Conservation (phyloP, 225 moss, liverwort and hornwort species). For the Polytrichum commune region DNA sequence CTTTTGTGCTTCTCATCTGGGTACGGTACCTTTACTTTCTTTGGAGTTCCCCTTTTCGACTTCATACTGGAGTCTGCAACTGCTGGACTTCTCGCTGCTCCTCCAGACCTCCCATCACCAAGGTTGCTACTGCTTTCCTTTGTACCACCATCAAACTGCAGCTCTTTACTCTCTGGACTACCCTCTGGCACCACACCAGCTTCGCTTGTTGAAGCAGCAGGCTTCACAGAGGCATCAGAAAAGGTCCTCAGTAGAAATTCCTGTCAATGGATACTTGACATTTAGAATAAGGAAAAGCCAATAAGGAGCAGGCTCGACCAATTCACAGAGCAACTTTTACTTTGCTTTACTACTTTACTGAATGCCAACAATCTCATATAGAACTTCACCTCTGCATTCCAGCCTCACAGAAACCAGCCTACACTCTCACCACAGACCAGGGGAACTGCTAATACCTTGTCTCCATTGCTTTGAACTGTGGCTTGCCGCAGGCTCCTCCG, state of each 20-base stretch:
- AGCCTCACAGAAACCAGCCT: too few relatives aligned
- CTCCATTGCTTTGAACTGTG: constrained; percentile 73
- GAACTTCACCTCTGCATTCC: too few relatives aligned
- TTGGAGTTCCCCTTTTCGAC: constrained; percentile 54
- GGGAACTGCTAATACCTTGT: constrained; percentile 52
- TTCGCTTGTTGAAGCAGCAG: constrained; percentile 59
- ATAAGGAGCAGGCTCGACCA: too few relatives aligned
- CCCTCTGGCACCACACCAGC: constrained; percentile 56
- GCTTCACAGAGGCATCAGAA: constrained; percentile 80
- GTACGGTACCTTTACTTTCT: constrained; percentile 53
- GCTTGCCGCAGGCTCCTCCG: constrained; percentile 67
- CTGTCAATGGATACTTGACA: constrained; percentile 36
- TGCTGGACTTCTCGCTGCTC: constrained; percentile 42
- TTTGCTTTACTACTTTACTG: too few relatives aligned
- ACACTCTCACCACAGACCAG: not conserved
- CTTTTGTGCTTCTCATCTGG: constrained; percentile 46
- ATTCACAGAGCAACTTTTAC: too few relatives aligned
- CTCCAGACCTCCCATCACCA: constrained; percentile 37
- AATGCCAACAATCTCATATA: too few relatives aligned
- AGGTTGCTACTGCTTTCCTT: constrained; percentile 66
- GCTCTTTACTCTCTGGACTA: constrained; percentile 78
- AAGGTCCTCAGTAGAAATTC: constrained; percentile 65
- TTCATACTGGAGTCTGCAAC: constrained; percentile 57
- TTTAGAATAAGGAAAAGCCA: too few relatives aligned
- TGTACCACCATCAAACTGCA: constrained; percentile 49